Conservation (phyloP, 495 filamentous ascomycete genomes). For the Penicillium alfredii region DNA sequence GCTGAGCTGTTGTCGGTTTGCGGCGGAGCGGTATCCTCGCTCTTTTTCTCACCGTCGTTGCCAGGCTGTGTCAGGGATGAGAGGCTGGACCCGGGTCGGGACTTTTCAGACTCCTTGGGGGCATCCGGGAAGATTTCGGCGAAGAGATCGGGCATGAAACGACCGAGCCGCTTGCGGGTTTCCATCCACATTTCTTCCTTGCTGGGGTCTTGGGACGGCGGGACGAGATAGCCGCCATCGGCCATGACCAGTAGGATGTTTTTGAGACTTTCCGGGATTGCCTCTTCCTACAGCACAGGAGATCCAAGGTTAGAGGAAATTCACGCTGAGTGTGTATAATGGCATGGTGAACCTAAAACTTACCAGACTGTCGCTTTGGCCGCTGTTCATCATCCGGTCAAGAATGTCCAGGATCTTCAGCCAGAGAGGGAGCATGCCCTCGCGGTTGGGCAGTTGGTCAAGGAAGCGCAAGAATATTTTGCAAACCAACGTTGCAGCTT, state of each 20-base stretch:
- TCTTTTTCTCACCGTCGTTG: conserved; percentile 8
- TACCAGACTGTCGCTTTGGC: conserved; percentile 85
- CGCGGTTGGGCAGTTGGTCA: conserved; percentile 73
- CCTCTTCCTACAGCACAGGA: conserved; percentile 63
- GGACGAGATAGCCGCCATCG: conserved; percentile 76
- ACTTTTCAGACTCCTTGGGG: conserved; percentile 20
- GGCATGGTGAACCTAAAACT: conserved; percentile 24
- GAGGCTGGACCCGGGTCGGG: conserved; percentile 14
- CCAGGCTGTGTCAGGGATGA: conserved; percentile 16
- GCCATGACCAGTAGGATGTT: conserved; percentile 97
- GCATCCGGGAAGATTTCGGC: conserved; percentile 43
- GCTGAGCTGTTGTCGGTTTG: too few relatives aligned
- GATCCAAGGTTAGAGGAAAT: conserved; percentile 7
- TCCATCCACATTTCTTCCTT: conserved; percentile 50
- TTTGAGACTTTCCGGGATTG: conserved; percentile 91
- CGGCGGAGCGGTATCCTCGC: conserved; percentile 9
- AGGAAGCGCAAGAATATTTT: conserved; percentile 96
- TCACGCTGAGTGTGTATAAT: not conserved
- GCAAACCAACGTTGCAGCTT: conserved; percentile 84
- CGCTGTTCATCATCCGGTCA: conserved; percentile 94
- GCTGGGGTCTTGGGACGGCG: conserved; percentile 45
- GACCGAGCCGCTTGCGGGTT: conserved; percentile 83
- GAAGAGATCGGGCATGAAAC: conserved; percentile 78
- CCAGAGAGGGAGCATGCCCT: conserved; percentile 94
- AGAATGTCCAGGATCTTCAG: conserved; percentile 88